Conservation (phyloP, 345 rosid genomes). For the Moricandia arvensis region DNA sequence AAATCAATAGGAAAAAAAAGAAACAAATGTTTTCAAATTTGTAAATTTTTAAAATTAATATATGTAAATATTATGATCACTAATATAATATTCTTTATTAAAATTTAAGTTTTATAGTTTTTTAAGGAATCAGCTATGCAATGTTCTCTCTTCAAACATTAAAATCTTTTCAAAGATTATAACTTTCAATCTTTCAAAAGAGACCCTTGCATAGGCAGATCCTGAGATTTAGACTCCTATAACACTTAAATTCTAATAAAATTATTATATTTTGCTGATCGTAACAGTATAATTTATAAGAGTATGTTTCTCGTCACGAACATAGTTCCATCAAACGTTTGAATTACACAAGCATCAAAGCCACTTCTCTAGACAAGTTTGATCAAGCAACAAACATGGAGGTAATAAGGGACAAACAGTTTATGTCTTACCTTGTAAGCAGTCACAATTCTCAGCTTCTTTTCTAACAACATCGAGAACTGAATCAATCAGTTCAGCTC, state of each 20-base stretch:
- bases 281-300: too few relatives aligned
- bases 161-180: not conserved
- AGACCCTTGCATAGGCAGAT: too few relatives aligned
- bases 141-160: too few relatives aligned
- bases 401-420: not conserved
- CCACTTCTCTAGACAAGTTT: not conserved
- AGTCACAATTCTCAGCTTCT: conserved; percentile 35
- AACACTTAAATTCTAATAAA: not conserved
- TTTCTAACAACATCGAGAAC: conserved; percentile 35
- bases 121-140: not conserved
- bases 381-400: not conserved
- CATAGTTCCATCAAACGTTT: not conserved
- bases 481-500: conserved; percentile 33
- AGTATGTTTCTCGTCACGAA: too few relatives aligned
- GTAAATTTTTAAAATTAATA: too few relatives aligned
- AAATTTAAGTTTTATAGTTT: not conserved
- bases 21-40: not conserved
- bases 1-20: not conserved
- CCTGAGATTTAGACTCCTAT: too few relatives aligned
- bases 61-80: not conserved
- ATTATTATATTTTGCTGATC: not conserved
- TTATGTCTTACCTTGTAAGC: conserved; percentile 24
- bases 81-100: not conserved
- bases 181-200: too few relatives aligned
- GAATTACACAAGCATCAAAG: not conserved